A percentile compares a stretch with the other conserved stretches of the same genome.
Conservation (phyloP, 495 filamentous ascomycete genomes). For the Lasiosphaeris hirsuta region DNA sequence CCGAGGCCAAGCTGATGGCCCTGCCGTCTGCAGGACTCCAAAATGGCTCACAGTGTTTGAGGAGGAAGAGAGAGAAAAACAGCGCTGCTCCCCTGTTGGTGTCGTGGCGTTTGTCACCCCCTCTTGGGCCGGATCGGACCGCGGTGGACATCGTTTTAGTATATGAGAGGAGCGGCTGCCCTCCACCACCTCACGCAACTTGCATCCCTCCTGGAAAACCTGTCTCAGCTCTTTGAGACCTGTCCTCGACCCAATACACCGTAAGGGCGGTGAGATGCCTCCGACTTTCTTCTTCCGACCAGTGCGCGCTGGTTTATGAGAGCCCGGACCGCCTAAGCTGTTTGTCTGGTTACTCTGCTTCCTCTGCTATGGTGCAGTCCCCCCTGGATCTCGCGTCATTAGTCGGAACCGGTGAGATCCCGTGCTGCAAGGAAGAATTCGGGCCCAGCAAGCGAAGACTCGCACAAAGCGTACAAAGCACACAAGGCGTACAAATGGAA, state of each 20-base stretch:
- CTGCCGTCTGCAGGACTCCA: not conserved
- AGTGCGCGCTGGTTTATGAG: conserved; percentile 31
- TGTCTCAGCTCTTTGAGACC: not conserved
- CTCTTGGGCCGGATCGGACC: conserved; percentile 13
- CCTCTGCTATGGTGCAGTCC: conserved; percentile 23
- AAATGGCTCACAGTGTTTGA: conserved; percentile 3
- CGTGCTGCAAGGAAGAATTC: conserved; percentile 22
- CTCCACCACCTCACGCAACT: not conserved
- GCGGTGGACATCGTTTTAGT: conserved; percentile 7
- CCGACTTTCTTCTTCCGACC: conserved; percentile 36
- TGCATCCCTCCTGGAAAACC: conserved; percentile 3
- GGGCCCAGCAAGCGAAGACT: conserved; percentile 1
- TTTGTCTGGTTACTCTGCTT: not conserved
- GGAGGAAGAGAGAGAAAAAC: not conserved
- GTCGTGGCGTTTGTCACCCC: conserved; percentile 3
- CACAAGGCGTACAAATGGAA: conserved; percentile 21
- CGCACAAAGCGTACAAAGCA: conserved; percentile 19
- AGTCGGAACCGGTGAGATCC: conserved; percentile 14
- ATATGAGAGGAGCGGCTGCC: conserved; percentile 9
- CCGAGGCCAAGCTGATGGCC: too few species aligned
- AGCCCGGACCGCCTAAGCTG: not conserved
- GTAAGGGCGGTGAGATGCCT: conserved; percentile 36
- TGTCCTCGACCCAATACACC: not conserved
- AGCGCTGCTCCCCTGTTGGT: not conserved
- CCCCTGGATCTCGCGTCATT: conserved; percentile 36